Conservation (phyloP, 495 filamentous ascomycete genomes). For the Xylaria venustula region DNA sequence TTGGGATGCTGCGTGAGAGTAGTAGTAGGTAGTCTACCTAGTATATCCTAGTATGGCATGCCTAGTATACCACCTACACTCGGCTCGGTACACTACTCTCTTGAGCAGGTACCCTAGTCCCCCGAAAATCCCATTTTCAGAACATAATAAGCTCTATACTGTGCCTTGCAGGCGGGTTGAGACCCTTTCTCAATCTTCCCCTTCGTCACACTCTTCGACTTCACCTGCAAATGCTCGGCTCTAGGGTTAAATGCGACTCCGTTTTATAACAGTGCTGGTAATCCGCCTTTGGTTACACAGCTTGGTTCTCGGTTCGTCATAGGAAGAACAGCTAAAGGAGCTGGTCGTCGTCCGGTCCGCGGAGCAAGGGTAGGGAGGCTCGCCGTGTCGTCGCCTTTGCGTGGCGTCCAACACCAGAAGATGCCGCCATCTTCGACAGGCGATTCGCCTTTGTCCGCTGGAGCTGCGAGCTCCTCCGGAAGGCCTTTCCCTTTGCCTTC, state of each 20-base stretch:
- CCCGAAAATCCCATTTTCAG: conserved; percentile 22
- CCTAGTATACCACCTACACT: too few relatives aligned
- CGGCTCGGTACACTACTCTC: not conserved
- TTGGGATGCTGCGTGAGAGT: not conserved
- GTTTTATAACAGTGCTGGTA: conserved; percentile 2
- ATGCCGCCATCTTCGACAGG: conserved; percentile 53
- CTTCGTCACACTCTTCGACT: conserved; percentile 12
- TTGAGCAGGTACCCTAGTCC: conserved; percentile 4
- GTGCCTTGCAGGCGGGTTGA: conserved; percentile 34
- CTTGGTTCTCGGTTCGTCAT: not conserved
- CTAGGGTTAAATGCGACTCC: conserved; percentile 28
- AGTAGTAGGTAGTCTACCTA: too few relatives aligned
- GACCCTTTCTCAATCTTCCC: conserved; percentile 9
- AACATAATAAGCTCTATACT: conserved; percentile 32
- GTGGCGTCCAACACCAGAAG: conserved; percentile 9
- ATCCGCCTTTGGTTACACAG: conserved; percentile 11
- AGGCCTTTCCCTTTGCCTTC: conserved; percentile 45
- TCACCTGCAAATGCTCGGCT: conserved; percentile 13
- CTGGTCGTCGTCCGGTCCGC: not conserved
- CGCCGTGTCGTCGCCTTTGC: conserved; percentile 1
- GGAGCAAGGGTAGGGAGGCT: conserved; percentile 10
- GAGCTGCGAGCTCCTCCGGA: conserved; percentile 34
- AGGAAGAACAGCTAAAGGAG: not conserved
- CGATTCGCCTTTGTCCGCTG: conserved; percentile 49
- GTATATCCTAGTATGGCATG: too few relatives aligned